A percentile compares a stretch with the other conserved stretches of the same genome.
Conservation (phyloP, 2,329 filamentous ascomycete species). For the Lecanicillium sp. region DNA sequence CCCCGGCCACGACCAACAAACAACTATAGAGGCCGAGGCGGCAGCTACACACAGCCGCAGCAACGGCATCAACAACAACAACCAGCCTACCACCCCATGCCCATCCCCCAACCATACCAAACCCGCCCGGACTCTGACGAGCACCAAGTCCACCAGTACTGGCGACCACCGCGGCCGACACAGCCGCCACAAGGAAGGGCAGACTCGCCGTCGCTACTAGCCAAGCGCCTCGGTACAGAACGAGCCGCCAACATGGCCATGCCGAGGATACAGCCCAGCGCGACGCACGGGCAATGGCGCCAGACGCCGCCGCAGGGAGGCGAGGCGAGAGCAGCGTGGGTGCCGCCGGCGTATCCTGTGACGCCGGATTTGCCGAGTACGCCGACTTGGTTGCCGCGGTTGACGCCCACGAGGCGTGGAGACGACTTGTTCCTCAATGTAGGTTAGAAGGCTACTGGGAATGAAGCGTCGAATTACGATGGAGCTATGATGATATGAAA, state of each 20-base stretch:
- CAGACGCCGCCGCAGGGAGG: conserved; percentile 9
- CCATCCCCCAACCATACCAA: conserved; percentile 5
- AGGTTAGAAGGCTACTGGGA: conserved; percentile 24
- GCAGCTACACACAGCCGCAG: not conserved
- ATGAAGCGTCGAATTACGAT: not conserved
- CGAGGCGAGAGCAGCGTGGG: not conserved
- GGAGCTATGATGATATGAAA: not conserved
- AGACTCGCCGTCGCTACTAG: conserved; percentile 36
- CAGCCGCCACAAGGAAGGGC: too few species aligned
- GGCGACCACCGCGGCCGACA: not conserved
- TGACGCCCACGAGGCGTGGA: conserved; percentile 60
- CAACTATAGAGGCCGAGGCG: too few species aligned
- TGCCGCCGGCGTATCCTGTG: not conserved
- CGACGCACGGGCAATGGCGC: conserved; percentile 9
- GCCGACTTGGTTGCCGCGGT: conserved; percentile 53
- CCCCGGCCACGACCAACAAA: not conserved
- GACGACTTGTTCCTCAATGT: conserved; percentile 57
- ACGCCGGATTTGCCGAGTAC: conserved; percentile 31
- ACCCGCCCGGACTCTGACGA: not conserved
- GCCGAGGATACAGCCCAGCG: conserved; percentile 11
- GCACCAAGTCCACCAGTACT: not conserved
- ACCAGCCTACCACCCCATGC: conserved; percentile 2
- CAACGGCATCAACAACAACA: not conserved
- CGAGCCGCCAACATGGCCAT: conserved; percentile 39
- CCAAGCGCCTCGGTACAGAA: conserved; percentile 43